These are phyloP conservation scores for Salix arbutifolia DNA, from an alignment of 345 rosid species.

Conservation along the genomic window DNA sequence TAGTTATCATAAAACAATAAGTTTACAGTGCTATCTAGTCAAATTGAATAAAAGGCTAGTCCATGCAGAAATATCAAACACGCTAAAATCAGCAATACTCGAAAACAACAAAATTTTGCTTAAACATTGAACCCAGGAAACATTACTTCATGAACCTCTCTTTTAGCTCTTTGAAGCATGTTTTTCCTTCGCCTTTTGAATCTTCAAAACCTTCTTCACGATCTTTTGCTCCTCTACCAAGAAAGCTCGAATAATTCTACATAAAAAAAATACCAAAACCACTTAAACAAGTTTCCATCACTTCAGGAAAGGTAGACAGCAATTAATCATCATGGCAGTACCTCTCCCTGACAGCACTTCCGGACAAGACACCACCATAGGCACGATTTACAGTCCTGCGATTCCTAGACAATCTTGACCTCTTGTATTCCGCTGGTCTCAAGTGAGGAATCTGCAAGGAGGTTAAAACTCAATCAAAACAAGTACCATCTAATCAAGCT, in stretches of 20 bases:
- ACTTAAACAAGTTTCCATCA: not conserved
- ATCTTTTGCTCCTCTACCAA: conserved; percentile 19
- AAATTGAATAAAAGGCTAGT: not conserved
- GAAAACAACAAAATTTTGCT: not conserved
- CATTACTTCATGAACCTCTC: no score
- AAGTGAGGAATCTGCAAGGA: conserved; percentile 14
- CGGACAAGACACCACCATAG: conserved; percentile 17
- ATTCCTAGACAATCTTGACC: conserved; percentile 11
- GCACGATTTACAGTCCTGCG: not conserved
- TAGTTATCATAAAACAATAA: conserved; percentile 6
- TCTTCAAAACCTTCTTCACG: conserved; percentile 19
- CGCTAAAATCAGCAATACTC: conserved; percentile 6
- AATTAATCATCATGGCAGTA: not conserved
- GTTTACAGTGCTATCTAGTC: conserved; percentile 8
- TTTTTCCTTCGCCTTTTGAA: conserved; percentile 15
- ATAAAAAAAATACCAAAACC: not conserved
- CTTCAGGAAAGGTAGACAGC: not conserved
- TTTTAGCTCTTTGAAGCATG: not conserved
- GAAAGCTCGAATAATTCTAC: conserved; percentile 11
- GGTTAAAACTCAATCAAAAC: not conserved
- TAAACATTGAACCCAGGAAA: not conserved
- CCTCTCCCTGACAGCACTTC: conserved; percentile 21
- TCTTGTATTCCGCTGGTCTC: conserved; percentile 19
- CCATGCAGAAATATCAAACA: conserved; percentile 8
- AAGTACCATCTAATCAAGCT: not conserved